Base-by-base conservation (phyloP, 2,329 filamentous ascomycete genomes). In the Uncinocarpus reesii region DNA sequence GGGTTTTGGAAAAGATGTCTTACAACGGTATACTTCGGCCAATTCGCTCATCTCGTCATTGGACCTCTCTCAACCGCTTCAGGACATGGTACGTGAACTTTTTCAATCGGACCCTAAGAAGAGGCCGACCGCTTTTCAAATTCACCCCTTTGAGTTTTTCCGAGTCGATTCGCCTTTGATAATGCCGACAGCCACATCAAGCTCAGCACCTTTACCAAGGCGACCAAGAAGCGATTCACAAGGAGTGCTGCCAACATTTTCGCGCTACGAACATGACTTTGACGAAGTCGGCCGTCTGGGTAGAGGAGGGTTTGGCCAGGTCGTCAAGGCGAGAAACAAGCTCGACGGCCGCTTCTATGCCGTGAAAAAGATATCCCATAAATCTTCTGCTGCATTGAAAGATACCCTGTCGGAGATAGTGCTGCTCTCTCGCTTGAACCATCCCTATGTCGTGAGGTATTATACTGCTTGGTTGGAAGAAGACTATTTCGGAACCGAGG, bases 401-500 rank as follows among this genome's bases (percentile, higher is more conserved):
- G 69, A 70, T 50, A 86, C 84, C 50, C 72, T 96, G 32, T 89
- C 84, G 0, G 85, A 95, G 61, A 90, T 95, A 34, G 83, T 89
- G 62, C 70, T 96, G 7, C 73, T 98, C 13, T 94, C 90, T n/a
- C 80, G 87, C 51, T 76, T 98, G 49, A 95, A 93, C 58, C 90
- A 96, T 64, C 89, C 89, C 2, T 81, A 81, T 56, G 79, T 84
- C 15, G 87, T 95, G 50, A 81, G 92, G 38, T 98, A 98, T 64
- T 95, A 89, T 66, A 89, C 88, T 47, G 89, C 92, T 2, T 98
- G 92, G 92, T 79, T 92, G 1, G 90, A 96, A 63, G 82, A 89
- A 57, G 70, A 73, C 50, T 62, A 63, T 50, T 57, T 61, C 44
- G 59, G 64, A 16, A 55, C 60, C 16, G 64, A 69, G 35, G 69